phyloP scores from a whole-genome alignment of 441 rosid species.

The Brassica hybrid region DNA sequence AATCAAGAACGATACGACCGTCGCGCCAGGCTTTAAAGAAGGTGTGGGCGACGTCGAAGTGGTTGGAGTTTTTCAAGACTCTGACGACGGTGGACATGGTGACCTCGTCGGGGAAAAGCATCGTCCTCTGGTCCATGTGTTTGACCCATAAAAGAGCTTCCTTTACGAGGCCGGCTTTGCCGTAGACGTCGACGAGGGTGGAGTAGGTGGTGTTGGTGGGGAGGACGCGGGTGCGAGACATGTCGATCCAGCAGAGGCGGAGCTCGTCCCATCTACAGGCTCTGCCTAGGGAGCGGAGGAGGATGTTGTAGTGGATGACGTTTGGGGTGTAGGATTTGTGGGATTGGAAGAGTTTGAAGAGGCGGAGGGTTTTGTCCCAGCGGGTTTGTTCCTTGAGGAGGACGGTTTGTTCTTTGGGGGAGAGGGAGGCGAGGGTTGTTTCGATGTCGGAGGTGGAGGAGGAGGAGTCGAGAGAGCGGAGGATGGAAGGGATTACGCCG shows the following conservation, averaged over 20 bases:
- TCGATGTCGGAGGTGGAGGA: conserved; percentile 49
- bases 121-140: conserved; percentile 76
- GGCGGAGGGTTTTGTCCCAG: conserved; percentile 64
- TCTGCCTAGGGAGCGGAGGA: conserved; percentile 77
- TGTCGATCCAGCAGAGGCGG: conserved; percentile 82
- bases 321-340: conserved; percentile 67
- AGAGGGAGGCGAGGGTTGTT: conserved; percentile 59
- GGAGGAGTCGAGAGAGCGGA: conserved; percentile 63
- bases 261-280: conserved; percentile 89
- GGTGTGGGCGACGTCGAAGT: conserved; percentile 74
- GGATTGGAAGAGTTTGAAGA: conserved; percentile 74
- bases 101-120: conserved; percentile 75
- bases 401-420: conserved; percentile 83
- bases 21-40: conserved; percentile 81
- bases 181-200: conserved; percentile 91
- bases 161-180: conserved; percentile 79
- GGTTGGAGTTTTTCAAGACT: conserved; percentile 76
- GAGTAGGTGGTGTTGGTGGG: conserved; percentile 80
- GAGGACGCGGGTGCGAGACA: conserved; percentile 72
- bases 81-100: conserved; percentile 78
- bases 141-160: conserved; percentile 91
- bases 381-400: conserved; percentile 73
- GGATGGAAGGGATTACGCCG: conserved; percentile 63
- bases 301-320: conserved; percentile 84
- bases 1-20: conserved; percentile 68